A percentile compares a stretch with the other conserved stretches of the same genome.
phyloP scores from a whole-genome alignment of 495 filamentous ascomycete genomes.

The Oleoguttula mirabilis region DNA sequence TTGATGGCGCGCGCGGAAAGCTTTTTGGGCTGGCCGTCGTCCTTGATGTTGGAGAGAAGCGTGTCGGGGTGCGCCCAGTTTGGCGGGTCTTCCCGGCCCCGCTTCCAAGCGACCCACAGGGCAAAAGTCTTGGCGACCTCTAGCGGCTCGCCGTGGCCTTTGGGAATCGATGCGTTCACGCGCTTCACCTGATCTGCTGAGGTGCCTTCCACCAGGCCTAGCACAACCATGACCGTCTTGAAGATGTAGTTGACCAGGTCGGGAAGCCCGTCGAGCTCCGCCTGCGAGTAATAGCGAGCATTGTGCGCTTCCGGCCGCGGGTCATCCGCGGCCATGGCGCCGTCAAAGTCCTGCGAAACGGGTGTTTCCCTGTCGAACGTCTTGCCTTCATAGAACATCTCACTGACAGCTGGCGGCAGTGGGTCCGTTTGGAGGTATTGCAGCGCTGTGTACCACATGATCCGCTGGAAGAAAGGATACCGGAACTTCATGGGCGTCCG shows the following conservation, averaged over 20 bases:
- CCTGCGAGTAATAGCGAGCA: constrained; percentile 52
- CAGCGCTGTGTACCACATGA: constrained; percentile 61
- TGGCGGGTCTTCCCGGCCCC: constrained; percentile 55
- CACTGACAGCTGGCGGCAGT: constrained; percentile 45
- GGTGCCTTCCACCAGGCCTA: constrained; percentile 49
- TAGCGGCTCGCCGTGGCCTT: constrained; percentile 49
- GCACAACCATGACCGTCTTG: constrained; percentile 55
- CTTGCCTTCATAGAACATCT: constrained; percentile 45
- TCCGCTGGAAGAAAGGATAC: constrained; percentile 63
- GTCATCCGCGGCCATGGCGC: constrained; percentile 38
- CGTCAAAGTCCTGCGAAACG: constrained; percentile 47
- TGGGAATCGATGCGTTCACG: constrained; percentile 53
- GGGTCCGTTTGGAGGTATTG: constrained; percentile 57
- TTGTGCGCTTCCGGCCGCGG: constrained; percentile 39
- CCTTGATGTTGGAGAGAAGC: constrained; percentile 20
- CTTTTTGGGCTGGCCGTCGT: constrained; percentile 25
- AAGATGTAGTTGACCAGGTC: constrained; percentile 54
- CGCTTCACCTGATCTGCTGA: constrained; percentile 44
- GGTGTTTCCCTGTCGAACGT: constrained; percentile 44
- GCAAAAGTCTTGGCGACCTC: constrained; percentile 51
- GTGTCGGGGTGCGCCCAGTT: constrained; percentile 45
- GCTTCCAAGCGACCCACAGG: constrained; percentile 64
- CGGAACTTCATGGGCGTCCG: constrained; percentile 57
- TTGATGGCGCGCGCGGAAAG: constrained; percentile 27
- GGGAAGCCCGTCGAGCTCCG: constrained; percentile 55